Percentiles rank a stretch among this genome's conserved stretches.
Evolutionary conservation across 225 moss, liverwort and hornwort genomes (phyloP).

Genomic region (Pseudoscleropodium purum): DNA sequence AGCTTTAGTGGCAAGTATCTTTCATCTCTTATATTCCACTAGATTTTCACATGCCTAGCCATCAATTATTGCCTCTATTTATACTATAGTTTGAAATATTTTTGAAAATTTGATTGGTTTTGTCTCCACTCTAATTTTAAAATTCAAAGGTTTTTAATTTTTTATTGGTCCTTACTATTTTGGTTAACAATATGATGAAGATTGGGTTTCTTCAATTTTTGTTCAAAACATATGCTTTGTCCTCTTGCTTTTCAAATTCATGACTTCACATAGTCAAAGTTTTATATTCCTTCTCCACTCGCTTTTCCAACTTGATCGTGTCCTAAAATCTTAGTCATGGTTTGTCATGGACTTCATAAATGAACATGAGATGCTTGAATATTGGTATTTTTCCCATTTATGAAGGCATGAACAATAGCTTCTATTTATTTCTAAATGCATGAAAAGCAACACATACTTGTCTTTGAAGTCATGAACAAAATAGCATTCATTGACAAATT

Average conservation of each 20-base stretch:
- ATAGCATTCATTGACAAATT: not conserved
- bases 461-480: not conserved
- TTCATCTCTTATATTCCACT: not conserved
- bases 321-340: not conserved
- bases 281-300: not conserved
- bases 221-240: not conserved
- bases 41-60: not conserved
- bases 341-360: not conserved
- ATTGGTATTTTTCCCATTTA: not conserved
- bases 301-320: not conserved
- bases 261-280: not conserved
- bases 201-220: fast-evolving
- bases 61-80: not conserved
- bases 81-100: too few species aligned
- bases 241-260: not conserved
- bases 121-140: not conserved
- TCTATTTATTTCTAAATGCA: not conserved
- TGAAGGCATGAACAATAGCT: not conserved
- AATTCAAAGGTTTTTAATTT: too few species aligned
- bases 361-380: not conserved
- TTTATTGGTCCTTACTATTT: not conserved
- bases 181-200: not conserved
- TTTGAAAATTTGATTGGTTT: not conserved
- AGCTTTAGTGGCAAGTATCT: not conserved
- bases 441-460: not conserved